These are phyloP conservation scores for Pythium apleroticum DNA, from an alignment of 352 stramenopile genomes.

Conservation along the genomic window DNA sequence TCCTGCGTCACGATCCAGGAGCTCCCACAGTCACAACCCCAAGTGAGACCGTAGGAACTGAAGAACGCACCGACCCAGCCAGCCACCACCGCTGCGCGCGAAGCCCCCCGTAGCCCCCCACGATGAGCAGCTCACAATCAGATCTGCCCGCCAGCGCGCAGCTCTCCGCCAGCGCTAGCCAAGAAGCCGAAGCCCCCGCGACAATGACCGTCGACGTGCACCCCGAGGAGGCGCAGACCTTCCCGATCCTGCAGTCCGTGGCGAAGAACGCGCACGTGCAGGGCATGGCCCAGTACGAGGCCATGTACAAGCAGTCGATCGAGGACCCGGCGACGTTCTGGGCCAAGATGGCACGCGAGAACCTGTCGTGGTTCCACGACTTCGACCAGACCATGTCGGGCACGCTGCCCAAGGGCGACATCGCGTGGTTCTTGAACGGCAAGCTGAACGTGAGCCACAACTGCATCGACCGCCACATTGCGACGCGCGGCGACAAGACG, in stretches of 20 bases:
- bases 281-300: constrained; percentile 74
- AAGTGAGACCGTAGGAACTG: no score
- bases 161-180: background rate
- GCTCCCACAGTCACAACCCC: background rate
- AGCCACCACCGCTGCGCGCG: no score
- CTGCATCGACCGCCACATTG: constrained; percentile 95
- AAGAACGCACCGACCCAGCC: no score
- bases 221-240: constrained; percentile 18
- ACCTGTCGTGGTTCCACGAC: constrained; percentile 93
- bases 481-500: constrained; percentile 77
- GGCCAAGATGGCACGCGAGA: constrained; percentile 83
- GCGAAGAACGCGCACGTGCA: constrained; percentile 67
- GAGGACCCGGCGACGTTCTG: constrained; percentile 92
- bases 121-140: constrained; percentile 23
- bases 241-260: constrained; percentile 40
- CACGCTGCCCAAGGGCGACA: constrained; percentile 88
- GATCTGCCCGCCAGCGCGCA: constrained; percentile 17
- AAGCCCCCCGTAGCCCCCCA: constrained; percentile 5
- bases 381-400: constrained; percentile 91
- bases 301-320: constrained; percentile 87
- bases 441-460: constrained; percentile 95
- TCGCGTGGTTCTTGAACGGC: constrained; percentile 95
- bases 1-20: background rate
- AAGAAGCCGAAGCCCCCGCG: background rate
- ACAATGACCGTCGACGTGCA: constrained; percentile 24